Percentiles rank a stretch among this genome's conserved stretches.
Conservation (phyloP, 306 rosid genomes). For the Medicago arabica region DNA sequence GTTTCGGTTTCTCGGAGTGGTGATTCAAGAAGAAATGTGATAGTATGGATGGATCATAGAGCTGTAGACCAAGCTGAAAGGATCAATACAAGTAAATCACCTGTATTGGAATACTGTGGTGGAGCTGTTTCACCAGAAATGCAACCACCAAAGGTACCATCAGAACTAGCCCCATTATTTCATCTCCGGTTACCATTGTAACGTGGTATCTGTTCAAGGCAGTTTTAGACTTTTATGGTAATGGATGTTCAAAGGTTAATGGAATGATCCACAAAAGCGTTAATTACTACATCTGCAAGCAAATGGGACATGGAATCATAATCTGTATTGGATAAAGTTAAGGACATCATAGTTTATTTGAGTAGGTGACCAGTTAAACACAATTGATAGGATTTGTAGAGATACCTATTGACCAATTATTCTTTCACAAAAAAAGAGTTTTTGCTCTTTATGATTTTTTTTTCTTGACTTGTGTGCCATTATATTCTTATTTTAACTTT, state of each 20-base stretch:
- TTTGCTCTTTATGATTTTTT: conserved; percentile 23
- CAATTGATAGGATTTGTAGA: conserved; percentile 23
- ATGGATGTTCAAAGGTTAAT: conserved; percentile 14
- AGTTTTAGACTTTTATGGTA: neutral
- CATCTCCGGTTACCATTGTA: neutral
- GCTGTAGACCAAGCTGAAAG: conserved; percentile 93
- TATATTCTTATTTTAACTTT: conserved; percentile 32
- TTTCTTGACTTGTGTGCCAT: conserved; percentile 6
- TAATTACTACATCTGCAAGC: conserved; percentile 9
- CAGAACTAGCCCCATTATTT: conserved; percentile 26
- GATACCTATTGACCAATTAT: conserved; percentile 8
- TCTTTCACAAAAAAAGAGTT: neutral
- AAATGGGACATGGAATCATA: conserved; percentile 11
- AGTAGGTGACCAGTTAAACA: conserved; percentile 10
- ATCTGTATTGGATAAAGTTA: conserved; percentile 36
- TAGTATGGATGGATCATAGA: conserved; percentile 99
- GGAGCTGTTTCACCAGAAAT: conserved; percentile 99
- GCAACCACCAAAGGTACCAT: conserved; percentile 94
- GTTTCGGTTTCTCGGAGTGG: conserved; percentile 90
- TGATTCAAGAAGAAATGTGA: conserved; percentile 92
- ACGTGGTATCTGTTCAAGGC: neutral
- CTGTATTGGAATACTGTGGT: conserved; percentile 90
- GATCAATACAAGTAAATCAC: conserved; percentile 79
- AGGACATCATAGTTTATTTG: conserved; percentile 33
- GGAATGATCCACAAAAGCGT: conserved; percentile 19